Conservation (phyloP, 768 basidiomycete species). For the Amylocystis lapponica region DNA sequence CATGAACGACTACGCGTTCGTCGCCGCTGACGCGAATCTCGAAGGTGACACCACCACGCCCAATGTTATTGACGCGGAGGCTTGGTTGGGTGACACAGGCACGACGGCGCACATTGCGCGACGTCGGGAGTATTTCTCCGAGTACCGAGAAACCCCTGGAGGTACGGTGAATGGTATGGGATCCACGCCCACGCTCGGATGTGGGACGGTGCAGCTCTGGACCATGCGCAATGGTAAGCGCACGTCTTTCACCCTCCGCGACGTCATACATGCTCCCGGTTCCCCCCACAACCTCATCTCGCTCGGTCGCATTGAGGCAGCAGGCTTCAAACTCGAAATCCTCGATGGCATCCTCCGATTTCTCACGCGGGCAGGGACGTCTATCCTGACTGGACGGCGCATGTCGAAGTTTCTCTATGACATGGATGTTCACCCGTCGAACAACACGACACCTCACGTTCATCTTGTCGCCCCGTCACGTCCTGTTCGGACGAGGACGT, state of each 20-base stretch:
- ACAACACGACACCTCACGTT: background rate
- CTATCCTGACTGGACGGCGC: constrained; percentile 1
- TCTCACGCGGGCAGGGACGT: constrained; percentile 1
- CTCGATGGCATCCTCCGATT: background rate
- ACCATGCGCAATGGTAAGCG: background rate
- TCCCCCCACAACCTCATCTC: constrained; percentile 12
- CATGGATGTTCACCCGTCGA: background rate
- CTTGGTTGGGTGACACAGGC: constrained; percentile 13
- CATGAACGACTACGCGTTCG: constrained; percentile 4
- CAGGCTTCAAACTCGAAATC: constrained; percentile 2
- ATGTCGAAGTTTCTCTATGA: too few relatives aligned
- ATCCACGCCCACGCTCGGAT: constrained; percentile 9
- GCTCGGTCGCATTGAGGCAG: constrained; percentile 8
- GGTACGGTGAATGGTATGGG: constrained; percentile 8
- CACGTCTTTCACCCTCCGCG: constrained; percentile 3
- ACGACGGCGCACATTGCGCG: constrained; percentile 3
- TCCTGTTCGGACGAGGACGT: background rate
- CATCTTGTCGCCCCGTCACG: constrained; percentile 1
- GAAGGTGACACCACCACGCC: background rate
- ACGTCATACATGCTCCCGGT: constrained; percentile 9
- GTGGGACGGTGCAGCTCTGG: constrained; percentile 5
- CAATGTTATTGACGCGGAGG: background rate
- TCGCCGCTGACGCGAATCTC: background rate
- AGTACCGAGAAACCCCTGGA: constrained; percentile 5
- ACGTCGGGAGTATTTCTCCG: constrained; percentile 1